Evolutionary conservation across 2,329 filamentous ascomycete genomes (phyloP), one percentile per base, ranked within the genome.

Genomic region (Trichoderma koningiopsis): DNA sequence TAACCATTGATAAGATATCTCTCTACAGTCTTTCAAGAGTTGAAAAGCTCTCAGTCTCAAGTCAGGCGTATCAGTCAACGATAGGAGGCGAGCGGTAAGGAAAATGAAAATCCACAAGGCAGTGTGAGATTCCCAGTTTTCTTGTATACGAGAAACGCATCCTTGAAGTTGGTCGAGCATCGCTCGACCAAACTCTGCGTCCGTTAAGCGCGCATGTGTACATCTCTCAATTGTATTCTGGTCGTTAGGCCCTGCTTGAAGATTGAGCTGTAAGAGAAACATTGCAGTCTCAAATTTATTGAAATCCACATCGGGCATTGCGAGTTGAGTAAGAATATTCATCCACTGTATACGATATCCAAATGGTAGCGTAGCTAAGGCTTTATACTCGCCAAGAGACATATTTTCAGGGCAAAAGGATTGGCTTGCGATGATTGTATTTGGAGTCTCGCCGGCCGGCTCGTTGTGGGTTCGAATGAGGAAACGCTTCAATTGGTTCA

Each of bases 61-160:
- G n/a, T 8, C 8, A 4, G 22, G 47, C 10, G n/a, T 22, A 2
- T 62, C 66, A 2, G 62, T 68, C 0, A 73, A n/a, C 0, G 73
- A 74, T 0, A 75, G 31, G 5, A 75, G 16, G 0, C 74, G 68
- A 24, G 71, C 62, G 1, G 73, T n/a, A 6, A 76, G n/a, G 10
- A 72, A 57, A 0, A 68, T 71, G 19, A 73, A 75, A 2, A 65
- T 71, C 19, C 70, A 73, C 0, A 76, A 22, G 0, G 74, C 68
- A 0, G 29, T 72, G 8, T 73, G 60, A 0, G 73, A 76, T 35
- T 76, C 70, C 75, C 74, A 76, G 22, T 75, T 76, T 31, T 71
- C 69, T 16, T 69, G 37, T 0, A 75, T 55, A 1, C 71, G 71
- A 2, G 57, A 56, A 0, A 75, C 14, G 16, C 52, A 63, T 6